Conservation (phyloP, 1,284 basidiomycete species). For the Cryptococcus sp. region DNA sequence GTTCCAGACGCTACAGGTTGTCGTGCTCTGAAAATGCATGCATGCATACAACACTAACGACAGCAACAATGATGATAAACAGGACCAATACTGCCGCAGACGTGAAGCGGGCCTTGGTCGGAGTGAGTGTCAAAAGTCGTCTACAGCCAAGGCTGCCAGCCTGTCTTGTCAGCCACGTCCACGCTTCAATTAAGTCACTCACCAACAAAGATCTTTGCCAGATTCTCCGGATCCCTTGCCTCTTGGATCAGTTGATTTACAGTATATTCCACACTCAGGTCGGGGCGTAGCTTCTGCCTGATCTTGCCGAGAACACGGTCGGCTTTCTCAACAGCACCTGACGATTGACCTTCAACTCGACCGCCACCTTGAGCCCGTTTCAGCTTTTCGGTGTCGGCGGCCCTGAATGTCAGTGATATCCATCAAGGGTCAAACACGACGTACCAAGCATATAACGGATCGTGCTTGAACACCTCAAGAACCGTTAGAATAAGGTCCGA, state of each 20-base stretch:
- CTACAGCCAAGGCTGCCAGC: background rate
- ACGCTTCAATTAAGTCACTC: conserved; percentile 5
- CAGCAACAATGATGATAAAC: no score
- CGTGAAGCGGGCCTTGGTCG: no score
- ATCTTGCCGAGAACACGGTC: conserved; percentile 81
- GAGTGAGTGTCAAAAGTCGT: no score
- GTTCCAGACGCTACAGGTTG: no score
- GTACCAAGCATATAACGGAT: conserved; percentile 89
- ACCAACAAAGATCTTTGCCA: conserved; percentile 74
- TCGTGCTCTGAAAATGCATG: no score
- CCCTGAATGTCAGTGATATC: conserved; percentile 48
- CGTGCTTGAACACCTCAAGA: conserved; percentile 93
- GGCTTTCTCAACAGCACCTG: conserved; percentile 72
- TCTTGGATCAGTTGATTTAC: conserved; percentile 91
- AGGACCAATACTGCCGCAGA: no score
- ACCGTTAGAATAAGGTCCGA: conserved; percentile 89
- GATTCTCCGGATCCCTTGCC: conserved; percentile 71
- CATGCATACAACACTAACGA: no score
- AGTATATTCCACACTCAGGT: conserved; percentile 83
- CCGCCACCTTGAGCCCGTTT: conserved; percentile 32
- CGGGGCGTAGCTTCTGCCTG: conserved; percentile 71
- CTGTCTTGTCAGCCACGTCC: background rate
- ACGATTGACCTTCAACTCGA: conserved; percentile 14
- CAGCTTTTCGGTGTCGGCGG: conserved; percentile 60
- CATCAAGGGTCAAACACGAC: conserved; percentile 20